Evolutionary conservation across 495 filamentous ascomycete genomes (phyloP), one percentile per base, ranked within the genome.

Genomic region (Acidiella bohemica): DNA sequence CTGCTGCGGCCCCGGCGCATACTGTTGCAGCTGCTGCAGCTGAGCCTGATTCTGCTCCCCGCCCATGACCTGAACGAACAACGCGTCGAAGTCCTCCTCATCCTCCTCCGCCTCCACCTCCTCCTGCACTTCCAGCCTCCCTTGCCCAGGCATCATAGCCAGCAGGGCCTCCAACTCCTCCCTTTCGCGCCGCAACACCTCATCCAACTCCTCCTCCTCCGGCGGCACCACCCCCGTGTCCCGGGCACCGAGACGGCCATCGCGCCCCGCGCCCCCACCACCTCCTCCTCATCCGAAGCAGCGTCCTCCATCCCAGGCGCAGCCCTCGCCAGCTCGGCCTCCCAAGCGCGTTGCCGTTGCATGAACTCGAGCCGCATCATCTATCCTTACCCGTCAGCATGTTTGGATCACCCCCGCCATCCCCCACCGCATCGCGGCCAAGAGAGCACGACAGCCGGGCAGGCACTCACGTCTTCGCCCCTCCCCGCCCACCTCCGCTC

Each of bases 401-500:
- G 11, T 18, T 23, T 25, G 11, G 38, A 26, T 21, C 10, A 25
- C 22, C 6, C 17, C 22, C 13, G 13, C 16, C 8, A 25, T 19
- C 11, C 23, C 13, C 44, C 23, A 42, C 30, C 38, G 37, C 20
- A 13, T 53, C 41, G 46, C 35, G 7, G 20, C 5, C 22, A 1
- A 20, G 27, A 21, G 18, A 13, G 7, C n/a, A n/a, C n/a, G n/a
- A n/a, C n/a, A n/a, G n/a, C n/a, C n/a, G n/a, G n/a, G n/a, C n/a
- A n/a, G 26, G 10, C 1, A 54, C 61, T 20, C 64, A 92, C 75
- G 68, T 92, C 80, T 42, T 94, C 84, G 27, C 74, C 72, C 62
- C 84, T 65, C 58, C 72, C 42, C 59, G 77, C 57, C 71, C 78
- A 73, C 57, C 68, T 52, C 53, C 59, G 66, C 11, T 83, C 75